Evolutionary conservation across 345 rosid species (phyloP), one percentile per base, ranked within the genome.

Genomic region (Luvunga scandens): DNA sequence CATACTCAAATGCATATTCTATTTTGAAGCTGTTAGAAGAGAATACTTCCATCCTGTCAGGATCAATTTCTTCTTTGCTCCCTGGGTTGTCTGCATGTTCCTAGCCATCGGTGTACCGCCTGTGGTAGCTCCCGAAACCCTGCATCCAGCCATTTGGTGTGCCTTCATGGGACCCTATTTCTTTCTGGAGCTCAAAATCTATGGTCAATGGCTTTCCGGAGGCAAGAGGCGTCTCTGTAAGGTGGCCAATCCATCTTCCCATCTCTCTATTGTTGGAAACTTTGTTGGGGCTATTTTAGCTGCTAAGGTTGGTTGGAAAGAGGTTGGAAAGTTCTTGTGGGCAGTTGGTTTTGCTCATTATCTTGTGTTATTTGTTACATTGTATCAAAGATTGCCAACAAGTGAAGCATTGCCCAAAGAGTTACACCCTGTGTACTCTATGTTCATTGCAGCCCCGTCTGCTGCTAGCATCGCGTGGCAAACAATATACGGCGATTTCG

Each of bases 371-470:
- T 92, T 95, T 59, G 99, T 93, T 60, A 93, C 99, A n/a, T 79
- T 93, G 75, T 91, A 93, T 77, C 97, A 95, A 71, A 88, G 98
- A 78, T 67, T 93, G 82, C 99, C 98, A 4, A 95, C 98, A 1
- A 93, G 94, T 75, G 99, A 95, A 82, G 91, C 97, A 8, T 80
- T 95, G 81, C 97, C 98, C 9, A 95, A 95, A 77, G 98, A 95
- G 86, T 86, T 95, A 16, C 99, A 95, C 77, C 99, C 96, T 33
- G 99, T 92, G 27, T 95, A 91, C 82, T 95, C 98, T 21, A 93
- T 95, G 99, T 95, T 95, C 86, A 95, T 95, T 30, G 99, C 99
- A 36, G 98, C 99, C 4, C 99, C 99, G 0, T 92, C 99, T 0
- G 97, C 98, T 13, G 96, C 99, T 36, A 93, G 99, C 80, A 87